These are phyloP conservation scores for Wickerhamomyces sp. DNA, from an alignment of 1,139 yeast genomes.

Conservation along the genomic window DNA sequence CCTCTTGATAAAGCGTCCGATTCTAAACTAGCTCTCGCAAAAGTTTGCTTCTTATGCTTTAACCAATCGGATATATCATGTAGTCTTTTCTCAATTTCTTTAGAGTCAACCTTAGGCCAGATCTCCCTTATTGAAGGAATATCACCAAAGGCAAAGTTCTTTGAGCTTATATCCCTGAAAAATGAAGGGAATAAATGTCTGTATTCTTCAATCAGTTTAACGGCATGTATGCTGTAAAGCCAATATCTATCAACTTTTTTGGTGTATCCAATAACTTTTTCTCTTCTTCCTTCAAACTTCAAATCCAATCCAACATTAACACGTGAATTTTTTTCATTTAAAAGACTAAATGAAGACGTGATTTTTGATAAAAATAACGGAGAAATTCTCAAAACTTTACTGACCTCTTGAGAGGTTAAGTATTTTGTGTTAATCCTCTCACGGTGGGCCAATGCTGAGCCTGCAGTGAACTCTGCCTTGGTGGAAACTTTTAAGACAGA, in stretches of 20 bases:
- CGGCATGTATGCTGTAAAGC: conserved; percentile 80
- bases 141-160: conserved; percentile 25
- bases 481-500: conserved; percentile 50
- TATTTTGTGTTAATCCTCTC: conserved; percentile 59
- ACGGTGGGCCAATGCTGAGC: conserved; percentile 49
- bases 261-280: conserved; percentile 86
- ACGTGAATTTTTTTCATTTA: conserved; percentile 46
- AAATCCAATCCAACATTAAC: conserved; percentile 81
- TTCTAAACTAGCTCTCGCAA: conserved; percentile 67
- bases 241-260: conserved; percentile 65
- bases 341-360: conserved; percentile 68
- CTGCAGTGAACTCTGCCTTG: conserved; percentile 58
- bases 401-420: conserved; percentile 63
- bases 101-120: conserved; percentile 29
- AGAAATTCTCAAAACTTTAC: conserved; percentile 52
- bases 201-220: conserved; percentile 61
- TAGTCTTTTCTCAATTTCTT: conserved; percentile 41
- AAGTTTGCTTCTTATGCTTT: conserved; percentile 46
- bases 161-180: conserved; percentile 36
- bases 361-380: conserved; percentile 71
- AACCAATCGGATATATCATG: conserved; percentile 53
- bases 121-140: conserved; percentile 41
- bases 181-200: conserved; percentile 56
- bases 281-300: conserved; percentile 74
- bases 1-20: conserved; percentile 73